These are phyloP conservation scores for Chalara sp. DNA, from an alignment of 2,329 filamentous ascomycete species.

Conservation along the genomic window DNA sequence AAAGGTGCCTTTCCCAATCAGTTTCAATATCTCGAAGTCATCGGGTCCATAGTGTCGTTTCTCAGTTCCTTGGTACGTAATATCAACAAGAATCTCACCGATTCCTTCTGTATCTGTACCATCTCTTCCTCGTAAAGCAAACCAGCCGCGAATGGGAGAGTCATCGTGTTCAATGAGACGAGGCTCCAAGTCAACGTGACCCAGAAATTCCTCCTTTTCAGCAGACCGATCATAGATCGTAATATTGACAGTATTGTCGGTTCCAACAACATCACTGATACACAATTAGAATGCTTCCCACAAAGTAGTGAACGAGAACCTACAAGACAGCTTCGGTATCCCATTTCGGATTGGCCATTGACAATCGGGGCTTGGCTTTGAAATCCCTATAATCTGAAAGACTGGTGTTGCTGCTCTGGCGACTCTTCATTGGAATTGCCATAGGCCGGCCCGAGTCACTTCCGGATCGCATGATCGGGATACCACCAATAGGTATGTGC, in stretches of 20 bases:
- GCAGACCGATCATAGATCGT: slow-evolving; percentile 83
- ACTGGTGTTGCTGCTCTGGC: slow-evolving; percentile 94
- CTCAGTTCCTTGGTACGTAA: slow-evolving; percentile 78
- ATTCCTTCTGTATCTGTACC: slow-evolving; percentile 69
- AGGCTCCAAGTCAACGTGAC: slow-evolving; percentile 78
- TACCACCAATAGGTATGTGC: slow-evolving; percentile 49
- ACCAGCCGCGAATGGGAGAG: slow-evolving; percentile 77
- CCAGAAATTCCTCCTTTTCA: slow-evolving; percentile 82
- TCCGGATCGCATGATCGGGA: slow-evolving; percentile 61
- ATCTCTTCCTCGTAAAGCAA: slow-evolving; percentile 66
- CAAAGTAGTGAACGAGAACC: slow-evolving; percentile 31
- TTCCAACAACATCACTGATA: slow-evolving; percentile 81
- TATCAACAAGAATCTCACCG: slow-evolving; percentile 83
- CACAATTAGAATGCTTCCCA: slow-evolving; percentile 10
- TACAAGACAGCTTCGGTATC: slow-evolving; percentile 94
- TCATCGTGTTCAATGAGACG: slow-evolving; percentile 58
- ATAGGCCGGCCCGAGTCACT: slow-evolving; percentile 81
- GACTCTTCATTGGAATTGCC: slow-evolving; percentile 90
- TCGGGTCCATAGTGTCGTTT: slow-evolving; percentile 90
- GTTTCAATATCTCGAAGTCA: slow-evolving; percentile 91
- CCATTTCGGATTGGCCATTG: slow-evolving; percentile 84
- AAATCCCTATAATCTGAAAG: slow-evolving; percentile 56
- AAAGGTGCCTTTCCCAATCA: slow-evolving; percentile 97
- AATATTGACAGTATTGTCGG: slow-evolving; percentile 83
- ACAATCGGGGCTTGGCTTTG: slow-evolving; percentile 48